Conservation (phyloP, 1,284 basidiomycete species). For the Fomes fomentarius region DNA sequence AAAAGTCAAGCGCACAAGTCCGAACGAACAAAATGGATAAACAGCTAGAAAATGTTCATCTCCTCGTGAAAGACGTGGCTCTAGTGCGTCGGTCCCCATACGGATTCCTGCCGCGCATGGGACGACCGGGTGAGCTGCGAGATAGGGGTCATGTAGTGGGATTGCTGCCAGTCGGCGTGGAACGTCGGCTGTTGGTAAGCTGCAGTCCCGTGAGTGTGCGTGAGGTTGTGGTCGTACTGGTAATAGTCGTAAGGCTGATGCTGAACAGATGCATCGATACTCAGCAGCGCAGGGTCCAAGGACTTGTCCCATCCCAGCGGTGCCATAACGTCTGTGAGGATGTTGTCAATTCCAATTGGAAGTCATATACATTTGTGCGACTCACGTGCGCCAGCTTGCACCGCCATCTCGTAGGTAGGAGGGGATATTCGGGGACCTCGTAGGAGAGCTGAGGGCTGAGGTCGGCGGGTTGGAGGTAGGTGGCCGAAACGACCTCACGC, state of each 20-base stretch:
- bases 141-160: neutral
- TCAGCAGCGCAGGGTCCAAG: neutral
- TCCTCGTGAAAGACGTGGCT: neutral
- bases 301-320: neutral
- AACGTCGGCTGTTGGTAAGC: neutral
- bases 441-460: neutral
- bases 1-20: conserved; percentile 3
- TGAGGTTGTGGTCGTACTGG: neutral
- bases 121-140: neutral
- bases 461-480: no score
- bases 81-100: neutral
- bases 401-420: no score
- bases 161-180: neutral
- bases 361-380: no score
- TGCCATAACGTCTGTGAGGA: no score
- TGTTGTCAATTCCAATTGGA: no score
- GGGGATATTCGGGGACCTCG: no score
- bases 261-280: neutral
- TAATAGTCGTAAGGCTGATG: no score
- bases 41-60: neutral
- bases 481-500: neutral
- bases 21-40: conserved; percentile 1
- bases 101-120: neutral
- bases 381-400: no score
- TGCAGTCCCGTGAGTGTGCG: neutral